A percentile compares a stretch with the other conserved stretches of the same genome.
Conservation (phyloP, 192 early-diverging fungal species). For the Backusella tarrabulga region DNA sequence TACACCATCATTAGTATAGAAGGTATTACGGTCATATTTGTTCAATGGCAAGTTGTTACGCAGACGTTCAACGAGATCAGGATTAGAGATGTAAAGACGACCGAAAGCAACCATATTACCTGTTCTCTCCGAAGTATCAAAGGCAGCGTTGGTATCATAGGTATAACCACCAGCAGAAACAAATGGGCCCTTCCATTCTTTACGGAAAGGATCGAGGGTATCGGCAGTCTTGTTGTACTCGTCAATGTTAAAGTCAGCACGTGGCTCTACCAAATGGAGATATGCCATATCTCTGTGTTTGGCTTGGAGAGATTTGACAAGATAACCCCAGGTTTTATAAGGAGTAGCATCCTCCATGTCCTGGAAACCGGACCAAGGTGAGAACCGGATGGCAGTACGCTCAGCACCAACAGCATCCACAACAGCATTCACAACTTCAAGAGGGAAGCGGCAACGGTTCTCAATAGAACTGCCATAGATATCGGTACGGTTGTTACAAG, state of each 20-base stretch:
- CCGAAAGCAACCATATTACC: conserved; percentile 31
- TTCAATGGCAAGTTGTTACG: conserved; percentile 22
- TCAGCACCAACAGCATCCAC: conserved; percentile 25
- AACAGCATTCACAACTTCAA: conserved; percentile 31
- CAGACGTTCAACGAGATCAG: conserved; percentile 33
- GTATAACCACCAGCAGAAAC: conserved; percentile 25
- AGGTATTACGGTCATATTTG: conserved; percentile 28
- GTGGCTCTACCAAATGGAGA: conserved; percentile 32
- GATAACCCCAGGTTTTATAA: conserved; percentile 26
- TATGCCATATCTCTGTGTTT: conserved; percentile 32
- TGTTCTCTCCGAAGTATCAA: conserved; percentile 12
- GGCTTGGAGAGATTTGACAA: conserved; percentile 21
- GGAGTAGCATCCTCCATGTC: conserved; percentile 33
- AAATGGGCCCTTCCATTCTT: conserved; percentile 24
- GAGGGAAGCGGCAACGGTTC: conserved; percentile 28
- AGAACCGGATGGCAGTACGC: conserved; percentile 32
- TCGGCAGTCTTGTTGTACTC: not conserved
- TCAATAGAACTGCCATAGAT: conserved; percentile 28
- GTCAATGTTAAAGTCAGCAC: conserved; percentile 46
- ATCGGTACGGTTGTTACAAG: conserved; percentile 78
- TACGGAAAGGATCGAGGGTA: conserved; percentile 16
- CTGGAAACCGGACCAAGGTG: conserved; percentile 25
- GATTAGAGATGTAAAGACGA: conserved; percentile 35
- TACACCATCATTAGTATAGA: conserved; percentile 11
- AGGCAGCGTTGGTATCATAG: conserved; percentile 3